Percentiles rank a stretch among this genome's conserved stretches.
phyloP scores from a whole-genome alignment of 2,329 filamentous ascomycete species.

The Paecilomyces sp. region DNA sequence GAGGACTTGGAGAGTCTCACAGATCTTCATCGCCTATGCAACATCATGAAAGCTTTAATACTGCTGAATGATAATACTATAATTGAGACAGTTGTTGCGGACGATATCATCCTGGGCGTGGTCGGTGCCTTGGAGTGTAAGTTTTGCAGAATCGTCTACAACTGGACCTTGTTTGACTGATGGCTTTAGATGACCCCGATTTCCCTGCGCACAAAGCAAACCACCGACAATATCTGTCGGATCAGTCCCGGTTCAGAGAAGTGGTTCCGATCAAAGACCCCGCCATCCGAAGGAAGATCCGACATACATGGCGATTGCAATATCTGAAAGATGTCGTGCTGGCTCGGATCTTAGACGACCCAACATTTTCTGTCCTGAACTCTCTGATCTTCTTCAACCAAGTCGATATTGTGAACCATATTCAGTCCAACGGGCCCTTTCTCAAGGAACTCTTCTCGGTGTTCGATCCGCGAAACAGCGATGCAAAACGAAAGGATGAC shows the following conservation, averaged over 20 bases:
- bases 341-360: conserved; percentile 91
- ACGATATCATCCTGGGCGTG: conserved; percentile 82
- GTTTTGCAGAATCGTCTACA: conserved; percentile 12
- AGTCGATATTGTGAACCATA: conserved; percentile 91
- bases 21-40: conserved; percentile 87
- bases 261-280: conserved; percentile 87
- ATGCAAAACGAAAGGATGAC: conserved; percentile 75
- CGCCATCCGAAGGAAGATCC: conserved; percentile 78
- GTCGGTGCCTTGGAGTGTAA: conserved; percentile 86
- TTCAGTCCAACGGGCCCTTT: conserved; percentile 75
- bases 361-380: conserved; percentile 94
- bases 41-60: conserved; percentile 95
- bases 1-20: conserved; percentile 83
- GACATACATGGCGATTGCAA: conserved; percentile 90
- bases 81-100: conserved; percentile 87
- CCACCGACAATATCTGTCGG: conserved; percentile 84
- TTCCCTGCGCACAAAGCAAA: conserved; percentile 97
- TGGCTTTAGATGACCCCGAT: conserved; percentile 70
- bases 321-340: conserved; percentile 98
- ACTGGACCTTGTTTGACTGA: conserved; percentile 20
- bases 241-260: conserved; percentile 88
- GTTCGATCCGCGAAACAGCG: conserved; percentile 59
- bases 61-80: conserved; percentile 90
- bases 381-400: conserved; percentile 99
- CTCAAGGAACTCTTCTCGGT: conserved; percentile 81